A percentile compares a stretch with the other conserved stretches of the same genome.
Evolutionary conservation across 345 rosid genomes (phyloP).

Genomic region (Brassica incana): DNA sequence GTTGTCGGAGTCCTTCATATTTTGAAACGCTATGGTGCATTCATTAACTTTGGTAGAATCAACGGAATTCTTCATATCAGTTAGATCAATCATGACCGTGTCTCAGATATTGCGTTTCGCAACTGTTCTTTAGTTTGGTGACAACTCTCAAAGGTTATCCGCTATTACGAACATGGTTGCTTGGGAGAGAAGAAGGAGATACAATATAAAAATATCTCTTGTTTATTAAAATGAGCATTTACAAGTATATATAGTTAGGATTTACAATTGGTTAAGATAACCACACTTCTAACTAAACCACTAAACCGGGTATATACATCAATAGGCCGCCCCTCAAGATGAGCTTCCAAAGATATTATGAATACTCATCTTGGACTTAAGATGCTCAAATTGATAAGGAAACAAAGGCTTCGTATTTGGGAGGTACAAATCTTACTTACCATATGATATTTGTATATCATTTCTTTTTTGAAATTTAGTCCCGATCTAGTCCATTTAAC

Average conservation of each 20-base stretch:
- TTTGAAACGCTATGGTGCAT: conserved; percentile 94
- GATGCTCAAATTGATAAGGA: too few species aligned
- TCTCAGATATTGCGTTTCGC: conserved; percentile 62
- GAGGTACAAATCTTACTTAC: neutral
- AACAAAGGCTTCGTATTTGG: conserved; percentile 11
- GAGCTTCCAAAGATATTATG: too few species aligned
- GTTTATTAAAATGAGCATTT: too few species aligned
- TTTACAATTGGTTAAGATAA: too few species aligned
- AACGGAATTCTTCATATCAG: conserved; percentile 97
- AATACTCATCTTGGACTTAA: too few species aligned
- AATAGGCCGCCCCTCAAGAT: too few species aligned
- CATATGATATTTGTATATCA: neutral
- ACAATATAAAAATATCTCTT: too few species aligned
- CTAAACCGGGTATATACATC: too few species aligned
- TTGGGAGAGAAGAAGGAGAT: too few species aligned
- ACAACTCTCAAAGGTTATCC: conserved; percentile 64
- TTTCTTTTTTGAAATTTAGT: neutral
- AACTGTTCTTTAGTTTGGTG: conserved; percentile 97
- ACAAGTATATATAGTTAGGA: too few species aligned
- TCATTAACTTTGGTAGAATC: conserved; percentile 87
- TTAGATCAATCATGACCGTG: conserved; percentile 84
- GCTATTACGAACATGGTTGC: too few species aligned
- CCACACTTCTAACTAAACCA: too few species aligned
- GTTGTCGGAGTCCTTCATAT: conserved; percentile 87
- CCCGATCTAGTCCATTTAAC: neutral